These are phyloP conservation scores for Phytophthora crassamura DNA, from an alignment of 352 stramenopile species.

Conservation along the genomic window DNA sequence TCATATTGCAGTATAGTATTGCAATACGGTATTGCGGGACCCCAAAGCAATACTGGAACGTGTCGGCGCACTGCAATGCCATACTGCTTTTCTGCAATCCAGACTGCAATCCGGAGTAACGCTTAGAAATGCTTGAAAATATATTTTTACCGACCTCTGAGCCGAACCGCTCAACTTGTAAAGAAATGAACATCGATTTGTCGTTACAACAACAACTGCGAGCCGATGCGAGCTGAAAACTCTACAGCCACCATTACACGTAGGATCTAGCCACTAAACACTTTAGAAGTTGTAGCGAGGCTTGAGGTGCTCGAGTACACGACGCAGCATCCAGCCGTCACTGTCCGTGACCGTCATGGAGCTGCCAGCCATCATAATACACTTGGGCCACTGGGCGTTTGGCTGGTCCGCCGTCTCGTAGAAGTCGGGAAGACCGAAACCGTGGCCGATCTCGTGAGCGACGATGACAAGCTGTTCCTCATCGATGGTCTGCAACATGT, in stretches of 20 bases:
- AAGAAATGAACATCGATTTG: conserved; percentile 1
- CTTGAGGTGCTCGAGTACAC: conserved; percentile 24
- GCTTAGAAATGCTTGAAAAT: too few relatives aligned
- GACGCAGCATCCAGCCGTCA: conserved; percentile 43
- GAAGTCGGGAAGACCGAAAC: conserved; percentile 29
- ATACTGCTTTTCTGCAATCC: too few relatives aligned
- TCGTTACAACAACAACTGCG: conserved; percentile 3
- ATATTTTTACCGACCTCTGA: too few relatives aligned
- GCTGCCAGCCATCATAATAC: conserved; percentile 38
- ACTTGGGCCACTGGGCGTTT: conserved; percentile 1
- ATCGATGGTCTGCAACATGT: conserved; percentile 40
- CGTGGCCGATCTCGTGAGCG: conserved; percentile 42
- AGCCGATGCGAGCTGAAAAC: conserved; percentile 7
- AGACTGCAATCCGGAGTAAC: too few relatives aligned
- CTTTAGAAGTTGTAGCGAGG: conserved; percentile 25
- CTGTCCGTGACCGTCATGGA: conserved; percentile 28
- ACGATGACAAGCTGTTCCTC: conserved; percentile 33
- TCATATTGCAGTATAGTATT: too few relatives aligned
- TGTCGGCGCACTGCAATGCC: too few relatives aligned
- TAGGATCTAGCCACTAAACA: background rate
- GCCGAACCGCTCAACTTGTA: too few relatives aligned
- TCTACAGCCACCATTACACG: background rate
- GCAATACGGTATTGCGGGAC: too few relatives aligned
- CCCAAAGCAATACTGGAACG: too few relatives aligned
- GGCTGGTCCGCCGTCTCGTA: conserved; percentile 23